Evolutionary conservation across 352 stramenopile genomes (phyloP), one percentile per base, ranked within the genome.

Genomic region (Globisporangium ultimum): DNA sequence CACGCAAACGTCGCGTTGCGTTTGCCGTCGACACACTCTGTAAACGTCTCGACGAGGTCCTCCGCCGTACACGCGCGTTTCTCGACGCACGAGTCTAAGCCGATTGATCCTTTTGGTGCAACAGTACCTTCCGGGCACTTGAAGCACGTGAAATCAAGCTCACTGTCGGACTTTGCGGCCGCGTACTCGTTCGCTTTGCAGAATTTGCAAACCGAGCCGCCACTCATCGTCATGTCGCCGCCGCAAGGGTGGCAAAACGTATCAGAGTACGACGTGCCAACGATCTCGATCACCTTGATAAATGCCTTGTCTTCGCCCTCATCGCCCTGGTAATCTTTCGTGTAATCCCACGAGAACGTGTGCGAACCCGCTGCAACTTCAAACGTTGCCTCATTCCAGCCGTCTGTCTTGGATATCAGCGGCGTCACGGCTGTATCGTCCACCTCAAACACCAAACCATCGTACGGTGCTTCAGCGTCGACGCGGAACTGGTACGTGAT

Each of bases 401-500:
- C 85, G 46, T 91, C 71, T 6, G 82, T 84, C 42, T 80, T 76
- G 0, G 85, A 91, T 10, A 91, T 55, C 2, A 90, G 55, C 7
- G 63, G 58, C 28, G 80, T 74, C 10, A 70, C 69, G 47, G 76
- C 73, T 40, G 79, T 72, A 47, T 89, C 79, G 48, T 92, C 80
- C 3, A 94, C 67, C 55, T 82, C 76, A 49, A 94, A 92, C 14
- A 88, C 70, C 15, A 94, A 64, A 0, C 85, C 85, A 64, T 94
- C 83, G 60, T 88, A 92, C 22, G 79, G 78, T 46, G 69, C 58
- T 48, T 94, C 85, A 12, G 82, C 83, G 43, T 89, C 82, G 45
- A 94, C 82, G 0, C 69, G 67, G 63, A 83, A 94, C 53, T 91
- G 79, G 64, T 91, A 94, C 45, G 85, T 92, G 46, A 94, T 70